A percentile compares a stretch with the other conserved stretches of the same genome.
Conservation (phyloP, 2,329 filamentous ascomycete genomes). For the Metarhizium humberi region DNA sequence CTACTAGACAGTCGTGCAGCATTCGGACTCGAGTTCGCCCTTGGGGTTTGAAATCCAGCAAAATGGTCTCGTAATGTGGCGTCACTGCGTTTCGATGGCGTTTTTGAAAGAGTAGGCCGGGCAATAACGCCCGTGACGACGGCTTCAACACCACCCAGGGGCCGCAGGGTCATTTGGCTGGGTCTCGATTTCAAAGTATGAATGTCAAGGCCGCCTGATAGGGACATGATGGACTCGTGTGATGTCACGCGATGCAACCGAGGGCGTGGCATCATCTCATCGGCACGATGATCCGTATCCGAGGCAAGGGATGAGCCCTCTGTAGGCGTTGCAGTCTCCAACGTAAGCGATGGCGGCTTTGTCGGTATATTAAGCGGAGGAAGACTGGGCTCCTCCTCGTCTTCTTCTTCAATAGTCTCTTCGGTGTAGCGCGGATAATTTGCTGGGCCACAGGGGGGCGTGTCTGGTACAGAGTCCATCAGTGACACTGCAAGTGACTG, state of each 20-base stretch:
- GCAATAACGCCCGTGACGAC: constrained; percentile 51
- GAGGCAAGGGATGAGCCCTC: constrained; percentile 23
- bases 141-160: constrained; percentile 44
- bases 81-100: constrained; percentile 38
- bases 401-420: constrained; percentile 28
- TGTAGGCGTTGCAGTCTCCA: constrained; percentile 19
- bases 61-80: constrained; percentile 49
- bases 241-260: constrained; percentile 59
- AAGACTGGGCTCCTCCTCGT: constrained; percentile 20
- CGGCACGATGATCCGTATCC: constrained; percentile 20
- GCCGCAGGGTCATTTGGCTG: constrained; percentile 58
- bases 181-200: constrained; percentile 70
- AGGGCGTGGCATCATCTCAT: constrained; percentile 28
- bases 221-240: constrained; percentile 82
- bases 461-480: constrained; percentile 23
- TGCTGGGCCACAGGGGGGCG: constrained; percentile 11
- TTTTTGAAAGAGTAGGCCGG: constrained; percentile 44
- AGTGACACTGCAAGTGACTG: constrained; percentile 23
- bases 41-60: constrained; percentile 25
- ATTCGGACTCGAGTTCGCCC: constrained; percentile 21
- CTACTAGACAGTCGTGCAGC: constrained; percentile 18
- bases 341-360: constrained; percentile 13
- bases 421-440: constrained; percentile 16
- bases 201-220: constrained; percentile 82
- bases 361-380: constrained; percentile 7